Evolutionary conservation across 2,329 filamentous ascomycete genomes (phyloP).

Genomic region (Penicillium sp.): DNA sequence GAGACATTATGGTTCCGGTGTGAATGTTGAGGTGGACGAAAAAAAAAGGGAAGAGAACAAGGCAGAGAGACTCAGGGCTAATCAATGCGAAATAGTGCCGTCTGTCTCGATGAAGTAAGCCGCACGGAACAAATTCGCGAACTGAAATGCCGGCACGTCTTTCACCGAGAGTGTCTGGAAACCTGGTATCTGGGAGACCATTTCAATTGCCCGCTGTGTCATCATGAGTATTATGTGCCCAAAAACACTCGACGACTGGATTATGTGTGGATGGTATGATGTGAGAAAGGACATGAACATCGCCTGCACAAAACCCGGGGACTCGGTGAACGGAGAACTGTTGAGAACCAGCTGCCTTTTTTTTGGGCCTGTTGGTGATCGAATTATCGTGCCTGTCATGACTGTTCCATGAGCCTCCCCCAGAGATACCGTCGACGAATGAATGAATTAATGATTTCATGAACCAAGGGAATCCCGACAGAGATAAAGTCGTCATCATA

Average conservation of each 20-base stretch:
- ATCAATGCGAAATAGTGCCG: slow-evolving; percentile 20
- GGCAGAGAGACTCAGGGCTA: background rate
- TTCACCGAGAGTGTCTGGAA: slow-evolving; percentile 36
- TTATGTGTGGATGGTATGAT: slow-evolving; percentile 36
- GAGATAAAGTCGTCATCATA: too few relatives aligned
- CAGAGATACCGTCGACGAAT: background rate
- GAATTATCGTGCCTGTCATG: background rate
- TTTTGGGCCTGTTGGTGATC: too few relatives aligned
- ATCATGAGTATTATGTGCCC: slow-evolving; percentile 31
- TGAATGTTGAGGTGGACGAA: background rate
- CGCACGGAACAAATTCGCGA: slow-evolving; percentile 33
- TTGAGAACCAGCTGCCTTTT: too few relatives aligned
- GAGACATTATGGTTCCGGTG: slow-evolving; percentile 4
- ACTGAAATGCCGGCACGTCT: slow-evolving; percentile 35
- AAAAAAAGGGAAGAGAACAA: background rate
- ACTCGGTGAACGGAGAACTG: too few relatives aligned
- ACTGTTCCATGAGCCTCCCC: background rate
- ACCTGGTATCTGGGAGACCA: slow-evolving; percentile 37
- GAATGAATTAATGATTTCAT: slow-evolving; percentile 7
- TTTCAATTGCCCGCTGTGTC: slow-evolving; percentile 36
- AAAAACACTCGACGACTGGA: slow-evolving; percentile 26
- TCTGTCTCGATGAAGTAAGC: slow-evolving; percentile 35
- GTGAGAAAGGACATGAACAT: too few relatives aligned
- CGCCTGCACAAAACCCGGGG: background rate
- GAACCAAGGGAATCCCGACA: background rate